phyloP scores from a whole-genome alignment of 805 yeast species.

The Maudiozyma saulgeensis region DNA sequence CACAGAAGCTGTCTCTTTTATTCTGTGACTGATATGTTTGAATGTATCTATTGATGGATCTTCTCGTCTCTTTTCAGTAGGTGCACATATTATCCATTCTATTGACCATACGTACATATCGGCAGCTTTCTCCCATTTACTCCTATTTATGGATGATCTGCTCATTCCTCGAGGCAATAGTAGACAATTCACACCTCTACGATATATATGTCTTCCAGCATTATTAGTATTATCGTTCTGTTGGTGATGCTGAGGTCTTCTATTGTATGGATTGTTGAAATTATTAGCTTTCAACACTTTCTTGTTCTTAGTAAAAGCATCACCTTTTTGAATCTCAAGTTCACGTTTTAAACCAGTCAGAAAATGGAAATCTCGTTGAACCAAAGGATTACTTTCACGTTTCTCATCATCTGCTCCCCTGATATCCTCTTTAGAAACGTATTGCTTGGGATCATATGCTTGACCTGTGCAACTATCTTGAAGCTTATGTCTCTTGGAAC shows the following conservation, averaged over 20 bases:
- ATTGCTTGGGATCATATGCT: slow-evolving; percentile 47
- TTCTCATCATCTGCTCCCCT: slow-evolving; percentile 28
- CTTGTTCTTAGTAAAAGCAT: slow-evolving; percentile 36
- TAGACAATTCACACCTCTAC: slow-evolving; percentile 60
- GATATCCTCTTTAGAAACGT: slow-evolving; percentile 41
- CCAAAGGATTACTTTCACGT: slow-evolving; percentile 32
- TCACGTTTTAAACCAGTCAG: slow-evolving; percentile 49
- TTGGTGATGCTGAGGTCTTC: slow-evolving; percentile 3
- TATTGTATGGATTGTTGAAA: slow-evolving; percentile 14
- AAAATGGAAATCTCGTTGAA: slow-evolving; percentile 81
- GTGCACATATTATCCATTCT: slow-evolving; percentile 49
- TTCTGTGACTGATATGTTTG: slow-evolving; percentile 31
- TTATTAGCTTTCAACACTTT: slow-evolving; percentile 30
- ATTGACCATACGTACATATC: slow-evolving; percentile 68
- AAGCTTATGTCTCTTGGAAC: slow-evolving; percentile 63
- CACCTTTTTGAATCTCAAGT: slow-evolving; percentile 49
- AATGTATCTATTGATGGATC: slow-evolving; percentile 16
- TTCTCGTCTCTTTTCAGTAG: slow-evolving; percentile 5
- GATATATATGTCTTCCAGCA: slow-evolving; percentile 23
- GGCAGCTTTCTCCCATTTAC: slow-evolving; percentile 57
- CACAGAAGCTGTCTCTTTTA: slow-evolving; percentile 27
- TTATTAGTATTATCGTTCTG: background rate
- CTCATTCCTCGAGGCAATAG: slow-evolving; percentile 68
- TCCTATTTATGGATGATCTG: slow-evolving; percentile 50
- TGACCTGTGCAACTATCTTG: slow-evolving; percentile 56